These are phyloP conservation scores for Sporothrix sp. DNA, from an alignment of 2,329 filamentous ascomycete species.

Conservation along the genomic window DNA sequence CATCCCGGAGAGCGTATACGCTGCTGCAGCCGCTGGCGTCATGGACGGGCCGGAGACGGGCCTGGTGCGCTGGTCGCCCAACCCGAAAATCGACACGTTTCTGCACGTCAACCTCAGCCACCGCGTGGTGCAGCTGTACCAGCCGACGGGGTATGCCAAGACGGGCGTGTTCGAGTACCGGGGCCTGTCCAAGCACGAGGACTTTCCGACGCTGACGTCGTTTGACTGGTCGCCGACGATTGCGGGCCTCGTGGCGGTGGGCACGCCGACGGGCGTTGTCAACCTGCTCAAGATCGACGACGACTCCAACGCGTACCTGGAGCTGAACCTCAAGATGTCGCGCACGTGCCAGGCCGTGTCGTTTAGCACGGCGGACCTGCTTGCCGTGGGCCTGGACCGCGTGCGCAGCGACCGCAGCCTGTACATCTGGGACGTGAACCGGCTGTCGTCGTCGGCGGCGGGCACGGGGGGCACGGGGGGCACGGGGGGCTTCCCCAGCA, in stretches of 20 bases:
- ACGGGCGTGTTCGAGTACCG: slow-evolving; percentile 48
- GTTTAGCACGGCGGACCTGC: slow-evolving; percentile 60
- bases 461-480: slow-evolving; percentile 17
- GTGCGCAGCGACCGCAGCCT: slow-evolving; percentile 74
- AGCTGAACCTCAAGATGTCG: slow-evolving; percentile 63
- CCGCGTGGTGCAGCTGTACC: slow-evolving; percentile 52
- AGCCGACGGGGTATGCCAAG: slow-evolving; percentile 50
- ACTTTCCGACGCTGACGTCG: slow-evolving; percentile 53
- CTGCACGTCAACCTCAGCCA: slow-evolving; percentile 57
- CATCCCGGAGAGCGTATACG: too few relatives aligned
- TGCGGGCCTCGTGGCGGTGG: slow-evolving; percentile 62
- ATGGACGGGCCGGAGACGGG: slow-evolving; percentile 54
- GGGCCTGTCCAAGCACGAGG: slow-evolving; percentile 49
- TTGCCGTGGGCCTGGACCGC: slow-evolving; percentile 71
- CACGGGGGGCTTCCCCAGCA: slow-evolving; percentile 39
- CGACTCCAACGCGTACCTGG: slow-evolving; percentile 52
- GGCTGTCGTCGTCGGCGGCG: slow-evolving; percentile 35
- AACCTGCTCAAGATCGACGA: slow-evolving; percentile 65
- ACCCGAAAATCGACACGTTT: slow-evolving; percentile 48
- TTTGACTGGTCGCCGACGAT: slow-evolving; percentile 57
- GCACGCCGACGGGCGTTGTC: slow-evolving; percentile 65
- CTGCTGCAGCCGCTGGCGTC: not conserved
- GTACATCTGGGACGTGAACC: slow-evolving; percentile 72
- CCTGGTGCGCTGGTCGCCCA: slow-evolving; percentile 58
- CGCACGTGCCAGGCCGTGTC: slow-evolving; percentile 73